Evolutionary conservation across 495 filamentous ascomycete genomes (phyloP).

Genomic region (Haplographium delicatum): DNA sequence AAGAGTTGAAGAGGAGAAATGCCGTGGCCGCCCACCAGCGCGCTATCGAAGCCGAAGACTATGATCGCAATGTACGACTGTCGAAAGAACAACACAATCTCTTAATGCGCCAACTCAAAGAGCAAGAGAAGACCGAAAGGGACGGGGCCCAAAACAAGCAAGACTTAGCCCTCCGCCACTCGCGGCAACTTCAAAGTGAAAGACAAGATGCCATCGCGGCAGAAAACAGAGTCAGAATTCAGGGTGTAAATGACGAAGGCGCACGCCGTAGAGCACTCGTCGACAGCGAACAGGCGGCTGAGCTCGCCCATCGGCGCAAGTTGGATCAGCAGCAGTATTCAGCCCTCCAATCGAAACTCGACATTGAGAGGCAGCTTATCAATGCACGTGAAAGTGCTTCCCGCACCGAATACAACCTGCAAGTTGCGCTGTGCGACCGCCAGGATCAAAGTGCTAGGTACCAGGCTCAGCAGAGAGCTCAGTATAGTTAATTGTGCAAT

Average conservation of each 20-base stretch:
- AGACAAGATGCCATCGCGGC: neutral
- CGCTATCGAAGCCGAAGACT: neutral
- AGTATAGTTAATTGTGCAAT: too few relatives aligned
- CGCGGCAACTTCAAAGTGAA: neutral
- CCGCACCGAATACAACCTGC: neutral
- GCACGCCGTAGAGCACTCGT: neutral
- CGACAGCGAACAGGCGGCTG: neutral
- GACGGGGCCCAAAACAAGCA: neutral
- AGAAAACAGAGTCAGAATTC: conserved; percentile 1
- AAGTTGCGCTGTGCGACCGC: neutral
- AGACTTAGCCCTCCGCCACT: neutral
- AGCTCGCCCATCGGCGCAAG: neutral
- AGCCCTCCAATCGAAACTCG: neutral
- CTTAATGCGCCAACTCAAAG: neutral
- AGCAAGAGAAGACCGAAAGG: conserved; percentile 4
- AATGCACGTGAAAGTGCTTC: neutral
- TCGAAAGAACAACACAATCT: neutral
- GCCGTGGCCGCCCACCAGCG: neutral
- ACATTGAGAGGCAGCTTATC: neutral
- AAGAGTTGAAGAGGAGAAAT: neutral
- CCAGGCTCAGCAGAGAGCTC: neutral
- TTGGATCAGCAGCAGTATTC: neutral
- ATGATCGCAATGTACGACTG: neutral
- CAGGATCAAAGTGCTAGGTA: neutral
- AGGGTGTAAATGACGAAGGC: conserved; percentile 1